phyloP scores from a whole-genome alignment of 306 rosid species.

The Hylodesmum podocarpum region DNA sequence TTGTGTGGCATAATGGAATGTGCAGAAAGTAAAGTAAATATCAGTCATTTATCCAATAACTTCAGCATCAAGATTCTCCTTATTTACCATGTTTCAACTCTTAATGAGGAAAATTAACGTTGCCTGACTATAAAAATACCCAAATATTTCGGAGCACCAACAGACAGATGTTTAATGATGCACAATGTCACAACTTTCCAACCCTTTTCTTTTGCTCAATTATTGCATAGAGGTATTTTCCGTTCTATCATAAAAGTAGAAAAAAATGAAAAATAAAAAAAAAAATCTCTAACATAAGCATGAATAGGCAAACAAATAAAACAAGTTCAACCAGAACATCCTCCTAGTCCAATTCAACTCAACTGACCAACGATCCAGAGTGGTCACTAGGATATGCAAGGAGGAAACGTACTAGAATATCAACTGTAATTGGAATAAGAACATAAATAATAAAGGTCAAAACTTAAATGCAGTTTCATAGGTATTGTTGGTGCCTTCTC shows the following conservation, averaged over 20 bases:
- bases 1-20: not conserved
- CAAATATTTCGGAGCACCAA: not conserved
- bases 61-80: not conserved
- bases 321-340: not conserved
- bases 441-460: constrained; percentile 21
- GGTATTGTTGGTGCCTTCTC: too few relatives aligned
- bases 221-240: not conserved
- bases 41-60: not conserved
- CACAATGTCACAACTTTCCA: not conserved
- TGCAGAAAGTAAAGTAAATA: not conserved
- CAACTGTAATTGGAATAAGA: not conserved
- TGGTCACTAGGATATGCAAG: not conserved
- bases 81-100: not conserved
- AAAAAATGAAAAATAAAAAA: not conserved
- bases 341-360: not conserved
- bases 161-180: not conserved
- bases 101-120: not conserved
- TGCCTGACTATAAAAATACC: not conserved
- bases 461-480: too few relatives aligned
- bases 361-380: not conserved
- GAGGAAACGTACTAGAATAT: not conserved
- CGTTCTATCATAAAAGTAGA: not conserved
- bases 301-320: not conserved
- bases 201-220: not conserved
- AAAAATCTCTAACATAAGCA: not conserved